Evolutionary conservation across 1,284 basidiomycete species (phyloP).

Genomic region (Cryptococcus floricola): DNA sequence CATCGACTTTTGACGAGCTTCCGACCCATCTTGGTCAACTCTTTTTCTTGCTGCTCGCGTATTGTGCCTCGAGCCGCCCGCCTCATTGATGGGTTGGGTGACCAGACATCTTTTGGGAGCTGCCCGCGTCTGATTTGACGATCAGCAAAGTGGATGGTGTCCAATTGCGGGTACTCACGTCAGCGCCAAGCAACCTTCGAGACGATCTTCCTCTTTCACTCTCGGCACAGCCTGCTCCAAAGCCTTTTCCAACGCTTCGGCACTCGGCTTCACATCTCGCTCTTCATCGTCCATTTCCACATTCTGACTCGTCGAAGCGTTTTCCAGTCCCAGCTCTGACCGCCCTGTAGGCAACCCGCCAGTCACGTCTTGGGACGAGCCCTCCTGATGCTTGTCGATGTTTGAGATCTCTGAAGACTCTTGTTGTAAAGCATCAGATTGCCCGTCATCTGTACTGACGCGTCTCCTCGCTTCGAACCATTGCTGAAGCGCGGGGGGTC

Average conservation of each 20-base stretch:
- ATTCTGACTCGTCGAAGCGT: background rate
- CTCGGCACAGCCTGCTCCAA: background rate
- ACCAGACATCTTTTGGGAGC: slow-evolving; percentile 6
- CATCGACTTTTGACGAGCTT: slow-evolving; percentile 14
- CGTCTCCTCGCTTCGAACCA: too few species aligned
- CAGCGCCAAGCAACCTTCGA: background rate
- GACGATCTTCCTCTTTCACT: background rate
- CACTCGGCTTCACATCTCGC: background rate
- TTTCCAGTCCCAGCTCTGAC: background rate
- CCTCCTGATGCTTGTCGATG: too few species aligned
- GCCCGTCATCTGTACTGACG: background rate
- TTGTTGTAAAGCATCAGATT: background rate
- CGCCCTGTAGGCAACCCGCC: background rate
- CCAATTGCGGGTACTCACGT: background rate
- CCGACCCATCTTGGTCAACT: slow-evolving; percentile 6
- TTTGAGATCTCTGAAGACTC: background rate
- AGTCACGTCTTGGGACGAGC: too few species aligned
- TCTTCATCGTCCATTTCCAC: background rate
- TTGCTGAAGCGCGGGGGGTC: too few species aligned
- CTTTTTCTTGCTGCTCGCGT: background rate
- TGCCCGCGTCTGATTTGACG: slow-evolving; percentile 4
- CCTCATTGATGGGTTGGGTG: background rate
- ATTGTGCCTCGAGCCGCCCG: slow-evolving; percentile 2
- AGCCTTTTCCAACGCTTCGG: background rate
- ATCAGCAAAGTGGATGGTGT: too few species aligned